A percentile compares a stretch with the other conserved stretches of the same genome.
These are phyloP conservation scores for Lophiotrema nucula DNA, from an alignment of 495 filamentous ascomycete genomes.

Conservation along the genomic window DNA sequence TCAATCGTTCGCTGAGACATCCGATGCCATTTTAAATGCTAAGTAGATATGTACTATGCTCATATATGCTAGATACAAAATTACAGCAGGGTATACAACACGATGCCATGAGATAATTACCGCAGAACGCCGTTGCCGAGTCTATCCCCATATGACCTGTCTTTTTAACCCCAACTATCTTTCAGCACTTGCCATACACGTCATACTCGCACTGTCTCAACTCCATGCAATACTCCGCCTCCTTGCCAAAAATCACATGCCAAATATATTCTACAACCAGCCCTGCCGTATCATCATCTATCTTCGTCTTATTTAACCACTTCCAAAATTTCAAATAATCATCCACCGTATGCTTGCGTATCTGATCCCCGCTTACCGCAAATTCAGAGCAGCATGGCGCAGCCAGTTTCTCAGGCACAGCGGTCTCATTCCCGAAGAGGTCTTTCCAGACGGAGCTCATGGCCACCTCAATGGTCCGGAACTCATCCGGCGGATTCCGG, in stretches of 20 bases:
- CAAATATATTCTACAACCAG: not conserved
- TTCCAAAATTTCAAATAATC: not conserved
- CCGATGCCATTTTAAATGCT: no score
- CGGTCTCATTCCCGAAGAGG: not conserved
- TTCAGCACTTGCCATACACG: not conserved
- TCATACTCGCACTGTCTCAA: not conserved
- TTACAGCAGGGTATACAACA: no score
- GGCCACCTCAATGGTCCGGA: not conserved
- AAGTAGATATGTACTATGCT: no score
- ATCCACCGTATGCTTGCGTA: not conserved
- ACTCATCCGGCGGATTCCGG: not conserved
- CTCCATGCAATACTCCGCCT: not conserved
- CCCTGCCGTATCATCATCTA: conserved; percentile 3
- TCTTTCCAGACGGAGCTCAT: not conserved
- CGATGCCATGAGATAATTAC: no score
- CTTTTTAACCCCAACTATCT: no score
- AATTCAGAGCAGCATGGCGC: not conserved
- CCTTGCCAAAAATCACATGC: not conserved
- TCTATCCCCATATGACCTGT: no score
- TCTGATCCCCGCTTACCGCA: not conserved
- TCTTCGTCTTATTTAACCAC: not conserved
- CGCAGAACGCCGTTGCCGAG: no score
- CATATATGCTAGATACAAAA: no score
- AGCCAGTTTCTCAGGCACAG: not conserved
- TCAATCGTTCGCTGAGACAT: no score